Base-by-base conservation (phyloP, 2,329 filamentous ascomycete genomes). In the Leptodontidium sp. region DNA sequence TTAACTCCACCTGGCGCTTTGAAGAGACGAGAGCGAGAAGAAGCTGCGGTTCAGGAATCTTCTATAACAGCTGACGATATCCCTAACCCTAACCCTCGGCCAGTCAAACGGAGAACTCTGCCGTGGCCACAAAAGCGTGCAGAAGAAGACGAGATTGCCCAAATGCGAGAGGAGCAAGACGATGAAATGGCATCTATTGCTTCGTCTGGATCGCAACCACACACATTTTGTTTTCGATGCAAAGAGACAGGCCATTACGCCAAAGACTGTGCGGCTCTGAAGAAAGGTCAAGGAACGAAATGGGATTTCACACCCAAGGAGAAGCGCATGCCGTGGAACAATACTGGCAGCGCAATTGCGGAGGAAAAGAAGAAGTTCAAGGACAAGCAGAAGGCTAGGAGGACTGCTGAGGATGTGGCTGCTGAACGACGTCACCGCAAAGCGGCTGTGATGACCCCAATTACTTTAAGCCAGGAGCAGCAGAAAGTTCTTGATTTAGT, bases 401-500 rank as follows among this genome's bases (percentile, higher is more conserved):
- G 79, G 7, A 81, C 82, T 24, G 81, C 82, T 45, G 77, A 82
- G 65, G 77, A 81, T 57, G 68, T 80, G 68, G 85, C 84, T 1
- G 80, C 83, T 5, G 72, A 66, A 15, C 61, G 63, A 9, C 81
- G 82, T 49, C 82, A 85, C 47, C 80, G 82, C 47, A 83, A 78
- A 72, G 79, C 81, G 70, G 79, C 80, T 72, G 53, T 73, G 65
- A 55, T 75, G 68, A 24, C 77, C 52, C 62, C 74, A 70, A 72
- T 83, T 76, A 69, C 69, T 66, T 84, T 99, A 45, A 98, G 93
- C 78, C 87, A 91, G 14, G 96, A 99, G 78, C 96, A 99, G 80
- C 87, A 88, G 69, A 89, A 92, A 68, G 93, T 99, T 12, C 84
- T 97, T 67, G 89, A 93, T 57, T 84, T 98, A 24, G 95, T 99